Evolutionary conservation across 306 rosid species (phyloP).

Genomic region (Quercus wislizeni): DNA sequence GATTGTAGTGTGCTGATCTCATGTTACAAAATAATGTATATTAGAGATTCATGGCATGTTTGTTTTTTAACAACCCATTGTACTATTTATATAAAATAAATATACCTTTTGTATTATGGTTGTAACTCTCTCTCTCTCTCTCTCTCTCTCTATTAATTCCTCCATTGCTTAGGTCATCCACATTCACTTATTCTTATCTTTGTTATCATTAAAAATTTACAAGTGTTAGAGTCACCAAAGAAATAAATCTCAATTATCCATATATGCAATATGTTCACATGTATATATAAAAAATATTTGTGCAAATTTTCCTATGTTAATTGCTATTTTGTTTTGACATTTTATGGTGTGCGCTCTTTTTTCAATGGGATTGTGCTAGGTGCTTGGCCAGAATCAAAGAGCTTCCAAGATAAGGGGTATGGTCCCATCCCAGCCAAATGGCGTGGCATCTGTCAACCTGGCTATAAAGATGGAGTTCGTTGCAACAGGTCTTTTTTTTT

Average conservation of each 20-base stretch:
- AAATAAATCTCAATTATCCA: not conserved
- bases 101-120: too few relatives aligned
- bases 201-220: not conserved
- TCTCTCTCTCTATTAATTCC: too few relatives aligned
- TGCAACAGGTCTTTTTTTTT: conserved; percentile 52
- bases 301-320: not conserved
- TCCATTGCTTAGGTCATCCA: too few relatives aligned
- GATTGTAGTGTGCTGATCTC: too few relatives aligned
- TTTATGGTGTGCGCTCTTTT: not conserved
- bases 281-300: not conserved
- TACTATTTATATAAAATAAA: too few relatives aligned
- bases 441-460: conserved; percentile 59
- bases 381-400: conserved; percentile 74
- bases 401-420: conserved; percentile 58
- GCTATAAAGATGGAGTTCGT: conserved; percentile 14
- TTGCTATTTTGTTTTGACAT: not conserved
- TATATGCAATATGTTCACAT: not conserved
- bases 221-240: not conserved
- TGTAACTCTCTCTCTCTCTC: too few relatives aligned
- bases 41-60: too few relatives aligned
- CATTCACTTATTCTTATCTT: too few relatives aligned
- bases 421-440: conserved; percentile 65
- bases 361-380: conserved; percentile 27
- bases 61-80: too few relatives aligned
- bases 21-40: too few relatives aligned